Conservation (phyloP, 129 eudicot species). For the Flaveria sonorensis region DNA sequence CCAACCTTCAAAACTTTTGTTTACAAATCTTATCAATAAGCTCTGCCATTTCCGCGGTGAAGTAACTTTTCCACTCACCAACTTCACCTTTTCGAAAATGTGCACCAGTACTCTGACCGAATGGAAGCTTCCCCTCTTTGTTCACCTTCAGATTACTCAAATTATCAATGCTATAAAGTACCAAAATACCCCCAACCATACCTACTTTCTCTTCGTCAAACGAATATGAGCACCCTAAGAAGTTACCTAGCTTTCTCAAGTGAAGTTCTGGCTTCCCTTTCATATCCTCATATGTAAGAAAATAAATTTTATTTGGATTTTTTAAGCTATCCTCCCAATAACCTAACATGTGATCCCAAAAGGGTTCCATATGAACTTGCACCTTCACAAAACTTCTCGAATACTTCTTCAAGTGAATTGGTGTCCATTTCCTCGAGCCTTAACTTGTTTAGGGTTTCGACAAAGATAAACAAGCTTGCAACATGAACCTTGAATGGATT, state of each 20-base stretch:
- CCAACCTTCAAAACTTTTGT: constrained; percentile 19
- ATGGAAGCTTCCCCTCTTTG: constrained; percentile 41
- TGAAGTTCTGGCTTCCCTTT: constrained; percentile 30
- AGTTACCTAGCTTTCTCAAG: constrained; percentile 48
- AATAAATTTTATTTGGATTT: constrained; percentile 41
- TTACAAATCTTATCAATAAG: constrained; percentile 31
- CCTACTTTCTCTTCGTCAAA: constrained; percentile 42
- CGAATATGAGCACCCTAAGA: constrained; percentile 50
- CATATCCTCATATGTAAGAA: constrained; percentile 59
- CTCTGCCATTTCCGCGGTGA: constrained; percentile 43
- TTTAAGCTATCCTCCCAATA: constrained; percentile 40
- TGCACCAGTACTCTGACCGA: constrained; percentile 18
- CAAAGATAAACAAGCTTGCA: constrained; percentile 67
- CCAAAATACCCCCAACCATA: constrained; percentile 36
- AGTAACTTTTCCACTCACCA: constrained; percentile 48
- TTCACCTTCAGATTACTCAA: constrained; percentile 57
- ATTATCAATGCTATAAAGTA: constrained; percentile 52
- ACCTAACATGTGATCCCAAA: constrained; percentile 47
- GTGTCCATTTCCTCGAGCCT: constrained; percentile 23
- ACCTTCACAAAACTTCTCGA: constrained; percentile 47
- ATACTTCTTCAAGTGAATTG: constrained; percentile 30
- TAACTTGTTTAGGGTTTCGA: constrained; percentile 57
- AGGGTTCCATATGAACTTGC: constrained; percentile 44
- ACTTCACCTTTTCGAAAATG: constrained; percentile 47
- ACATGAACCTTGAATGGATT: constrained; percentile 29